Conservation (phyloP, 2,329 filamentous ascomycete genomes). For the Mycocentrospora acerina region DNA sequence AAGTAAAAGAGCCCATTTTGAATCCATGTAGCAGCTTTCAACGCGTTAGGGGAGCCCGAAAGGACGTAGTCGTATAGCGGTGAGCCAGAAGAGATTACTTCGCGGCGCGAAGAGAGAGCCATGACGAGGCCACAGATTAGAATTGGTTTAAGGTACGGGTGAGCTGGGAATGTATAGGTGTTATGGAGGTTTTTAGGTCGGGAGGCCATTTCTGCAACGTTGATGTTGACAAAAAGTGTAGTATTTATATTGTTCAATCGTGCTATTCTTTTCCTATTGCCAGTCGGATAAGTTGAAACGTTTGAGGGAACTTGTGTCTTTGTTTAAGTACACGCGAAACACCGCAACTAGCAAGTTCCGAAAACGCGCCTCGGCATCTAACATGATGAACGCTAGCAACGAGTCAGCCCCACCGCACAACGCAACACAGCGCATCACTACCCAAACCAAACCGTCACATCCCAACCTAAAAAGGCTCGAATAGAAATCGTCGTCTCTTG, state of each 20-base stretch:
- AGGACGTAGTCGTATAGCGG: constrained; percentile 17
- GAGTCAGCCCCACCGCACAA: no score
- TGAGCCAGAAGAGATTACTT: constrained; percentile 21
- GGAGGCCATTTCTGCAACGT: constrained; percentile 9
- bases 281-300: neutral
- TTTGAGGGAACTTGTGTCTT: neutral
- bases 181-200: constrained; percentile 17
- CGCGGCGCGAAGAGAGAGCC: constrained; percentile 18
- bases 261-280: no score
- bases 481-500: no score
- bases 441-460: no score
- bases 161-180: constrained; percentile 17
- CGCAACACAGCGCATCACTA: no score
- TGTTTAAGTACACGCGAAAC: constrained; percentile 1
- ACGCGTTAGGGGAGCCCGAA: constrained; percentile 8
- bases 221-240: no score
- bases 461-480: no score
- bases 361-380: neutral
- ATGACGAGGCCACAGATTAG: constrained; percentile 26
- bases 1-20: constrained; percentile 26
- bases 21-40: constrained; percentile 20
- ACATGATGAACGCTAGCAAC: no score
- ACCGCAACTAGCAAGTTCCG: no score
- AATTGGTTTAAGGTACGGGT: constrained; percentile 20
- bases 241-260: neutral